Evolutionary conservation across 495 filamentous ascomycete genomes (phyloP), one percentile per base, ranked within the genome.

Genomic region (Penicillium alfredii): DNA sequence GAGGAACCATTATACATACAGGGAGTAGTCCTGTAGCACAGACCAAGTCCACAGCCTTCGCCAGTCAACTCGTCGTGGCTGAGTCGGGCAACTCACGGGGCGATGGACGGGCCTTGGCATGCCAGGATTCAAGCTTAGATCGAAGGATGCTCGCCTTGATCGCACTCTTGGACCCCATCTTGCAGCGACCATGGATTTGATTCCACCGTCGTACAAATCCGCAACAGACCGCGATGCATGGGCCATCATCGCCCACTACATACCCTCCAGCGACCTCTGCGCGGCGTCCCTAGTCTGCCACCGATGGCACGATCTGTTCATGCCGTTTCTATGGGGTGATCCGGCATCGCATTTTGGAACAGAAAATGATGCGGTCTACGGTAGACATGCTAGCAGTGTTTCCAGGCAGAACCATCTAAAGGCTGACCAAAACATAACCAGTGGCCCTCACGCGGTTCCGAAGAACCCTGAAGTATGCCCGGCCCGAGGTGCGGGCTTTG

Each of bases 271-370:
- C 17, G 76, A 82, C 38, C 60, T 82, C 1, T 80, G 76, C 47
- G 68, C 75, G 8, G 71, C 70, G 3, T 71, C 72, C 8, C 51
- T 80, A 21, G 78, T 80, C 12, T 77, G 70, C 50, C 69, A 55
- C 30, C 60, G 63, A 56, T 79, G 78, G 74, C 74, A 81, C 53
- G 47, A 56, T 29, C 58, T 75, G n/a, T 80, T 82, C 35, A 63
- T 71, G 45, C 75, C 77, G 1, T 71, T 71, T 43, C 59, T 84
- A 0, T 84, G 80, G 80, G 78, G 77, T n/a, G 67, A 77, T 48
- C 80, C 80, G 17, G 75, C 73, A 0, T 76, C 77, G 15, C 74
- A 79, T 44, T 83, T 82, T 51, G 76, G 75, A 19, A 71, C 64
- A 8, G 69, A 79, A 11, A 76, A 78, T 50, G 78, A 82, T 49